These are phyloP conservation scores for Chenopodium quinoa DNA, from an alignment of 148 eudicot species.

Conservation along the genomic window DNA sequence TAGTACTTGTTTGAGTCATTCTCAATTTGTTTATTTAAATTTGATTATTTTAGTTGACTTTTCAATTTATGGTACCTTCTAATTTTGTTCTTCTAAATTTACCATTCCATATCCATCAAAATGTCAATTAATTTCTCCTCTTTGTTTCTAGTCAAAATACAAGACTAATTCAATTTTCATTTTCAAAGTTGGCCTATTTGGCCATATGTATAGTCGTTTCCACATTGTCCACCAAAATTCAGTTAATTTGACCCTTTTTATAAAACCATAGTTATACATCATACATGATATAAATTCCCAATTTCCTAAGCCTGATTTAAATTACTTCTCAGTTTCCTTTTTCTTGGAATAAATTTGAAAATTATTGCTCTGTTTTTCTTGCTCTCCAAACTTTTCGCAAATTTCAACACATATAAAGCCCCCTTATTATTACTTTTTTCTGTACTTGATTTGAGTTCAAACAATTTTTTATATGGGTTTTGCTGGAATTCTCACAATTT, in stretches of 20 bases:
- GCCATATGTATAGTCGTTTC: neutral
- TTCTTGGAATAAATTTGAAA: neutral
- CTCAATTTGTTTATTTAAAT: neutral
- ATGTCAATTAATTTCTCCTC: neutral
- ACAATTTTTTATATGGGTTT: neutral
- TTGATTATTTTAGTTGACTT: slow-evolving; percentile 1
- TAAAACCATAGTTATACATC: neutral
- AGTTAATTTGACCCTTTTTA: slow-evolving; percentile 6
- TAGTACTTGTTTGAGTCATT: neutral
- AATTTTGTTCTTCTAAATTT: neutral
- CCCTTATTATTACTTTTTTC: neutral
- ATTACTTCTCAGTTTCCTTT: neutral
- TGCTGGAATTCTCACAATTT: slow-evolving; percentile 7
- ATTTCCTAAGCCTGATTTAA: neutral
- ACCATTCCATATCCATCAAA: neutral
- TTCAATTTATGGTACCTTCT: slow-evolving; percentile 15
- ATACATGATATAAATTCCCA: slow-evolving; percentile 5
- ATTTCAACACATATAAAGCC: slow-evolving; percentile 15
- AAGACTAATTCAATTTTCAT: slow-evolving; percentile 28
- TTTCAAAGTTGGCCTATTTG: neutral
- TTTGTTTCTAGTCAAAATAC: neutral
- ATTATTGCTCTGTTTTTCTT: neutral
- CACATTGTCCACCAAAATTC: slow-evolving; percentile 3
- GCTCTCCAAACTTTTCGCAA: neutral
- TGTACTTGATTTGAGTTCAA: neutral